Evolutionary conservation across 208 protist genomes (phyloP).

Genomic region (Vickermania ingenoplastis): DNA sequence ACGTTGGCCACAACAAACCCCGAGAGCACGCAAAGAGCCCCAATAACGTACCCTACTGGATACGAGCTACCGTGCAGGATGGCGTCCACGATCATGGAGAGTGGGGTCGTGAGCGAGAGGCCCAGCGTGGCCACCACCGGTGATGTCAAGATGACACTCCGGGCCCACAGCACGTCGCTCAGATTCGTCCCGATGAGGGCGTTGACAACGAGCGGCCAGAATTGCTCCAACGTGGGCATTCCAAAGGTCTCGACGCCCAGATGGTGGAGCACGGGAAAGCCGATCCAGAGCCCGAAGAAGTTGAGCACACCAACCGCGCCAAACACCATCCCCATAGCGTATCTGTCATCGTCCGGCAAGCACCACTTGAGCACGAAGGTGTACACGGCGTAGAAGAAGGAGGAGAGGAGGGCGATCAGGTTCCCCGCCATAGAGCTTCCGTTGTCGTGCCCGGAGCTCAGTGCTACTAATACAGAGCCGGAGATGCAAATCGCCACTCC

Average conservation of each 20-base stretch:
- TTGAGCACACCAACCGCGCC: constrained; percentile 78
- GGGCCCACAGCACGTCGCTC: constrained; percentile 87
- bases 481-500: constrained; percentile 57
- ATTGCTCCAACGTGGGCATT: constrained; percentile 37
- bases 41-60: constrained; percentile 45
- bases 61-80: constrained; percentile 37
- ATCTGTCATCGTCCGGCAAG: constrained; percentile 79
- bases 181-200: constrained; percentile 84
- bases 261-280: constrained; percentile 46
- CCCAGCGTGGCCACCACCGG: constrained; percentile 85
- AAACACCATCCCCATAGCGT: constrained; percentile 83
- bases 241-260: constrained; percentile 55
- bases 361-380: constrained; percentile 66
- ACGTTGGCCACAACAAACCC: constrained; percentile 81
- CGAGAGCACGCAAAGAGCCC: constrained; percentile 53
- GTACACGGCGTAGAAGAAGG: constrained; percentile 88
- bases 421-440: constrained; percentile 48
- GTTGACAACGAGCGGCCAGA: constrained; percentile 75
- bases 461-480: constrained; percentile 56
- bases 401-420: constrained; percentile 59
- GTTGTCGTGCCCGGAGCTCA: constrained; percentile 16
- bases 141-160: constrained; percentile 83
- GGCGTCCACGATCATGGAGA: constrained; percentile 81
- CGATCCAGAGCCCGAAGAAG: constrained; percentile 64
- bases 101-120: constrained; percentile 81